Evolutionary conservation across 176 grass and related monocot species (phyloP), one percentile per base, ranked within the genome.

Genomic region (Lolium rigidum): DNA sequence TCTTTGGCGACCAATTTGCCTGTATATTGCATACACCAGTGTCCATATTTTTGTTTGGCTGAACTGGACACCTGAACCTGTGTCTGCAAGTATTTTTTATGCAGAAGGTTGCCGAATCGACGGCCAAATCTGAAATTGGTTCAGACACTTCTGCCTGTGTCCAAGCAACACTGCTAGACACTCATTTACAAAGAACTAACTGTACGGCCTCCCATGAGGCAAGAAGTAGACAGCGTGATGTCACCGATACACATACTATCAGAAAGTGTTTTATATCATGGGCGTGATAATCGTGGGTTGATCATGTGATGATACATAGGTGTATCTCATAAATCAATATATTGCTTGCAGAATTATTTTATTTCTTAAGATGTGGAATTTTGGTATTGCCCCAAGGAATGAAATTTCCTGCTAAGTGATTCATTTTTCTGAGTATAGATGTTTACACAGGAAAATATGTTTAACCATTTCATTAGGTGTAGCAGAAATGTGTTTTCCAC

Each of bases 201-300:
- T 75, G 15, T 75, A 21, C 31, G 76, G 76, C 76, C 0, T 10
- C 35, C 12, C 6, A 39, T 3, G 7, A 78, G 18, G 52, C 52
- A 21, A 39, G 75, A 77, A 77, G 38, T 62, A 79, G 77, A 61
- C 22, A 66, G 2, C 64, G 10, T 63, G 25, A 47, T 31, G 68
- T 61, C 59, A 4, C 16, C 9, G 22, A 0, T 31, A 55, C 15
- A 3, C 6, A 35, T 76, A 48, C 26, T 35, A 16, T 56, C 55
- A 65, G 15, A 80, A 4, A 49, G 16, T 67, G 24, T 81, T 50
- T 5, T 81, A 81, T 81, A 81, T 48, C 49, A 49, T 6, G 43
- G 61, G 61, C 6, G 60, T 81, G 79, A n/a, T 26, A 66, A 66
- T 18, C 25, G 44, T 81, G 79, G 10, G 16, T 81, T 35, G 60